A percentile compares a stretch with the other conserved stretches of the same genome.
Evolutionary conservation across 2,329 filamentous ascomycete species (phyloP).

Genomic region (Metarhizium rileyi): DNA sequence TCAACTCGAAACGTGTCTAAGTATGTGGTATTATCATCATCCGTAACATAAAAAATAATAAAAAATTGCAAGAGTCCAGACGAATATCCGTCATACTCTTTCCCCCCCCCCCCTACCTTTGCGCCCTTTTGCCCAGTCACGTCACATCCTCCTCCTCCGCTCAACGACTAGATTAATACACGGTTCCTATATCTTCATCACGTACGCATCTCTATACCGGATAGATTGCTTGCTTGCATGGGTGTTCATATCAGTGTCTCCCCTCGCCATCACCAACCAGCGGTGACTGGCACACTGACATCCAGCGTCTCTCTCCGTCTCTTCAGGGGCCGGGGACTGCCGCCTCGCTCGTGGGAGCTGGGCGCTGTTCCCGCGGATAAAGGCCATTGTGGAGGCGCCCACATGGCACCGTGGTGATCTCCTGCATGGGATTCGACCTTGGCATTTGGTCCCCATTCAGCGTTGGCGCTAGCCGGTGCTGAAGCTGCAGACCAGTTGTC

Average conservation of each 20-base stretch:
- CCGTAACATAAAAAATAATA: constrained; percentile 1
- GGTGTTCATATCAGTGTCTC: neutral
- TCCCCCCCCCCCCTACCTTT: neutral
- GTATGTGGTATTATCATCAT: constrained; percentile 9
- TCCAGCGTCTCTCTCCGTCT: constrained; percentile 24
- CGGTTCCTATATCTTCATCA: neutral
- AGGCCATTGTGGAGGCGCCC: constrained; percentile 26
- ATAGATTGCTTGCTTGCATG: neutral
- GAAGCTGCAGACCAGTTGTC: constrained; percentile 23
- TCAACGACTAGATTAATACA: neutral
- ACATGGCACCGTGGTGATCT: constrained; percentile 20
- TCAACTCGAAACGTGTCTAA: no score
- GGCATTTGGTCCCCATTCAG: constrained; percentile 22
- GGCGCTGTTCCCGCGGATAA: constrained; percentile 18
- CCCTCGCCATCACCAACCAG: constrained; percentile 20
- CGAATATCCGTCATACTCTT: no score
- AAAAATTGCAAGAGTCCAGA: neutral
- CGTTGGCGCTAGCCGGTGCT: constrained; percentile 13
- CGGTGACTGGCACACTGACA: constrained; percentile 22
- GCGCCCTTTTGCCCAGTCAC: no score
- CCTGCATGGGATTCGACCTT: constrained; percentile 20
- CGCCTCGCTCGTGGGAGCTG: constrained; percentile 19
- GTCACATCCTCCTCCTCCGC: no score
- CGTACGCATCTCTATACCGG: neutral
- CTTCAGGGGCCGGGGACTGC: constrained; percentile 28